These are phyloP conservation scores for Daedaleopsis sinensis DNA, from an alignment of 768 basidiomycete genomes.

Conservation along the genomic window DNA sequence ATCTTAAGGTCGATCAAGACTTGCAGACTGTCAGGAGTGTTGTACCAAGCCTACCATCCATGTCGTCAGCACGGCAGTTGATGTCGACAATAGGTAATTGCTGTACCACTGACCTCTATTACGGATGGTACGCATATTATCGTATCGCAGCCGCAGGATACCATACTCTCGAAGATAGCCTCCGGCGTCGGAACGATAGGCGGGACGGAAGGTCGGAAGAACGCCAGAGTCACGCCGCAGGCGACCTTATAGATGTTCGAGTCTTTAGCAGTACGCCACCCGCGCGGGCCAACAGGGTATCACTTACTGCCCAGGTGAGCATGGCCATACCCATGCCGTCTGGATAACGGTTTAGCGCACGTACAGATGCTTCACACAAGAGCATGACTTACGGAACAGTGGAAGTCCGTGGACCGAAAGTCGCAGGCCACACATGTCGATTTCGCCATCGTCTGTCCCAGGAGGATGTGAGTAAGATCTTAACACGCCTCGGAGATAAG, in stretches of 20 bases:
- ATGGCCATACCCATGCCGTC: constrained; percentile 10
- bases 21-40: constrained; percentile 7
- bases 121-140: constrained; percentile 28
- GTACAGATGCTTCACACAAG: too few relatives aligned
- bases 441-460: constrained; percentile 14
- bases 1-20: constrained; percentile 13
- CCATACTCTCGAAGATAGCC: constrained; percentile 11
- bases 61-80: neutral
- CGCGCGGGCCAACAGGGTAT: neutral
- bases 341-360: neutral
- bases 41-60: constrained; percentile 24
- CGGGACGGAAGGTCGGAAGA: constrained; percentile 27
- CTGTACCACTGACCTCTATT: constrained; percentile 26
- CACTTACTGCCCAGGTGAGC: constrained; percentile 10
- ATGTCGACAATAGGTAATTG: neutral
- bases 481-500: too few relatives aligned
- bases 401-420: constrained; percentile 25
- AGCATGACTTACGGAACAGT: constrained; percentile 27
- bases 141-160: constrained; percentile 13
- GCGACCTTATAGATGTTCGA: constrained; percentile 1
- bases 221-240: constrained; percentile 20
- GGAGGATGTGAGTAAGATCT: neutral
- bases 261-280: too few relatives aligned
- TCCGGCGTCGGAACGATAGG: constrained; percentile 27
- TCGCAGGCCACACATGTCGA: constrained; percentile 21